Evolutionary conservation across 768 basidiomycete genomes (phyloP), one percentile per base, ranked within the genome.

Genomic region (Coprinopsis marcescibilis): DNA sequence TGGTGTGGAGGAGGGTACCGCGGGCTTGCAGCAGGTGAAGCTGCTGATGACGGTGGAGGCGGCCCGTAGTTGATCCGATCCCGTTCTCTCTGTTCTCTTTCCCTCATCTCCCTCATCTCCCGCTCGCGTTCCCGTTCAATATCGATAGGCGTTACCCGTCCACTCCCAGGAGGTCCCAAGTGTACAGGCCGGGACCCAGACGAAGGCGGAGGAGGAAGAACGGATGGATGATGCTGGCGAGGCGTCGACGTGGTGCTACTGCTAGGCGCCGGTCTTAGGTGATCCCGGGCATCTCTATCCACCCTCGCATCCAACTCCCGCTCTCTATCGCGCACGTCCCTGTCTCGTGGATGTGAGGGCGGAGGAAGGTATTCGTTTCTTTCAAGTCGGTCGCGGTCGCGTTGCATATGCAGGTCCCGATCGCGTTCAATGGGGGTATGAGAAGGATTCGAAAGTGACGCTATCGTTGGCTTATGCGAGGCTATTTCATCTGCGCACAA

Each of bases 181-280:
- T 24, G 41, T 4, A 4, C 41, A 4, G 8, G 26, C 30, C 41
- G 5, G 5, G 41, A 30, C 4, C 26, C 41, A 4, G 7, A 10
- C 10, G 35, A 37, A 37, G 17, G 17, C 17, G 41, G 41, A 43
- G 41, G 41, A n/a, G 41, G 24, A 20, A 43, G 41, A 4, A 7
- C 19, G 27, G 41, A 43, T 4, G 41, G 20, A 8, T 20, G 38
- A 23, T 40, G 38, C 21, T 40, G 41, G 4, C 41, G 24, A 11
- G 41, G 41, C 21, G 41, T 43, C 19, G 41, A 43, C 27, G 41
- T 43, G 41, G 24, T 27, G 41, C 41, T n/a, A n/a, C n/a, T 43
- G 24, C 8, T 43, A 43, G 41, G 41, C 41, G 41, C 41, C 26
- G 24, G 27, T n/a, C 41, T 24, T 4, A 43, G 24, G 5, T 27